Evolutionary conservation across 371 early-diverging fungal species (phyloP).

Genomic region (Rhizopus stolonifer): DNA sequence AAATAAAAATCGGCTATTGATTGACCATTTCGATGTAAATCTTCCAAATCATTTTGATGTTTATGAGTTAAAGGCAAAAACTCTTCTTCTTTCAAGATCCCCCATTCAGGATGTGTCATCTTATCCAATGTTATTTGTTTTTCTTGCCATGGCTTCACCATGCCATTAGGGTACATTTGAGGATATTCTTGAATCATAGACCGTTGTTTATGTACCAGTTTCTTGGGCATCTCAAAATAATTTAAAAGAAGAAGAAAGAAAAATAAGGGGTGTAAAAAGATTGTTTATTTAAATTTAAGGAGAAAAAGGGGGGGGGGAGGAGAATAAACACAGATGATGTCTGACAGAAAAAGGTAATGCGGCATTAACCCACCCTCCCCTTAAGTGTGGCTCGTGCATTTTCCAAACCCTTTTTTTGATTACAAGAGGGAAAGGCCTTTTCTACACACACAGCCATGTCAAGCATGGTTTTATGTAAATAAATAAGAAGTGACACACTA

Average conservation of each 20-base stretch:
- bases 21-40: conserved; percentile 24
- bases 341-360: background rate
- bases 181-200: conserved; percentile 1
- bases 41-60: conserved; percentile 48
- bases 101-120: conserved; percentile 42
- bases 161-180: background rate
- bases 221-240: background rate
- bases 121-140: background rate
- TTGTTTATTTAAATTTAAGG: conserved; percentile 1
- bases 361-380: background rate
- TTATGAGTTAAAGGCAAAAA: conserved; percentile 47
- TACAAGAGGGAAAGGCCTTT: background rate
- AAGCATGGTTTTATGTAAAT: too few relatives aligned
- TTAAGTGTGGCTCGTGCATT: conserved; percentile 2
- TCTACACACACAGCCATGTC: too few relatives aligned
- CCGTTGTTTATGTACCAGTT: background rate
- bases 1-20: conserved; percentile 47
- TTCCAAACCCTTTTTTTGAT: conserved; percentile 5
- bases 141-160: background rate
- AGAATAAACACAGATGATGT: background rate
- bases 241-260: conserved; percentile 1
- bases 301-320: background rate
- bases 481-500: too few relatives aligned
- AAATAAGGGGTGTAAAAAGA: background rate
- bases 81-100: conserved; percentile 44